Conservation (phyloP, 495 filamentous ascomycete species). For the Penicillium egyptiacum region DNA sequence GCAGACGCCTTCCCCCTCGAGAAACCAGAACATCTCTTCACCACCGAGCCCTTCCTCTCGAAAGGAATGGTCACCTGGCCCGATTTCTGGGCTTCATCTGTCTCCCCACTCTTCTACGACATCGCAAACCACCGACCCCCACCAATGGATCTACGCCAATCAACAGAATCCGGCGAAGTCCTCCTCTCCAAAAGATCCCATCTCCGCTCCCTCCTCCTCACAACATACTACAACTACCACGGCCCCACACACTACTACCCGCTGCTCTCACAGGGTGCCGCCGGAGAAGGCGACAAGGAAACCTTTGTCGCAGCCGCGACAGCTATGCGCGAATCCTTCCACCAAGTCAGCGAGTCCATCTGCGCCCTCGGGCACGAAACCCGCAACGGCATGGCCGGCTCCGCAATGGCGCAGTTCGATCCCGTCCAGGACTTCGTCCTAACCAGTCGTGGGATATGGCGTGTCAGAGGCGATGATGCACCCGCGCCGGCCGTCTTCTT, state of each 20-base stretch:
- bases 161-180: conserved; percentile 52
- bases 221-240: conserved; percentile 57
- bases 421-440: conserved; percentile 35
- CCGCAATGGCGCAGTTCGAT: conserved; percentile 42
- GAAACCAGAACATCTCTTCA: conserved; percentile 44
- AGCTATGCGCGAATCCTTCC: conserved; percentile 40
- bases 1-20: conserved; percentile 46
- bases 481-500: conserved; percentile 37
- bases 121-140: conserved; percentile 39
- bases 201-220: conserved; percentile 43
- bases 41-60: conserved; percentile 39
- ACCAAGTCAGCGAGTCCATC: conserved; percentile 40
- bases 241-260: conserved; percentile 51
- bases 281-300: conserved; percentile 58
- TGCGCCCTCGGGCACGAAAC: conserved; percentile 28
- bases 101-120: conserved; percentile 47
- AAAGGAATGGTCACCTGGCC: conserved; percentile 55
- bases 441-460: conserved; percentile 21
- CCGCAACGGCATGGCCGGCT: conserved; percentile 35
- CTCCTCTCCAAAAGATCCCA: conserved; percentile 48
- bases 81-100: conserved; percentile 54
- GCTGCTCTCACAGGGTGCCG: conserved; percentile 48
- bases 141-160: conserved; percentile 23
- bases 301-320: conserved; percentile 52
- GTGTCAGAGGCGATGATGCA: conserved; percentile 17